Percentiles rank a stretch among this genome's conserved stretches.
Evolutionary conservation across 768 basidiomycete species (phyloP).

Genomic region (Polyporus arcularius): DNA sequence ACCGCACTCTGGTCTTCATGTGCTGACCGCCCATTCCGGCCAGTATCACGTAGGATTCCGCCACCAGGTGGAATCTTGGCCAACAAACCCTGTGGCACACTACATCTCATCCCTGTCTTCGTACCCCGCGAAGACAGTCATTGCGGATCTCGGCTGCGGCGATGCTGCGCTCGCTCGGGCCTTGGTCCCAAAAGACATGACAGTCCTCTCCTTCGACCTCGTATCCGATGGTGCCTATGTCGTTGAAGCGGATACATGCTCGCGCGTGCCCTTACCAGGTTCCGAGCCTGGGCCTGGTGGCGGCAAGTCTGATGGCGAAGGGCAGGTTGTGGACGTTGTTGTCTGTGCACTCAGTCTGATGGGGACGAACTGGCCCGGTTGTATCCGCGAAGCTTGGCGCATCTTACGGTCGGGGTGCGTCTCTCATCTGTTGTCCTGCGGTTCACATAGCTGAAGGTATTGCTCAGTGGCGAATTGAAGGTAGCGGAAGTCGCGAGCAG

Average conservation of each 20-base stretch:
- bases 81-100: conserved; percentile 87
- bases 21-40: not conserved
- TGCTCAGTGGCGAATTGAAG: conserved; percentile 71
- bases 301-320: conserved; percentile 47
- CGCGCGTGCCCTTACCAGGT: conserved; percentile 82
- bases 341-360: conserved; percentile 96
- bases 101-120: conserved; percentile 67
- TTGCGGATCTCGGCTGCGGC: conserved; percentile 95
- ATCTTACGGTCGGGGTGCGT: conserved; percentile 81
- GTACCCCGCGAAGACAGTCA: conserved; percentile 67
- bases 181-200: conserved; percentile 67
- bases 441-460: conserved; percentile 9
- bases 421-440: conserved; percentile 1
- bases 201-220: conserved; percentile 79
- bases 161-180: conserved; percentile 85
- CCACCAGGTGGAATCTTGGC: conserved; percentile 90
- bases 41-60: conserved; percentile 95
- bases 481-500: conserved; percentile 91
- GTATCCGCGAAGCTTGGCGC: conserved; percentile 87
- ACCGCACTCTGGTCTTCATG: not conserved
- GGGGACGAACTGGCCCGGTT: conserved; percentile 95
- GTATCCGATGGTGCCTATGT: conserved; percentile 76
- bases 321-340: conserved; percentile 85
- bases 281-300: conserved; percentile 41
- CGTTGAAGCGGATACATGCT: conserved; percentile 87